These are phyloP conservation scores for Apophysomyces ossiformis DNA, from an alignment of 371 early-diverging fungal species.

Conservation along the genomic window DNA sequence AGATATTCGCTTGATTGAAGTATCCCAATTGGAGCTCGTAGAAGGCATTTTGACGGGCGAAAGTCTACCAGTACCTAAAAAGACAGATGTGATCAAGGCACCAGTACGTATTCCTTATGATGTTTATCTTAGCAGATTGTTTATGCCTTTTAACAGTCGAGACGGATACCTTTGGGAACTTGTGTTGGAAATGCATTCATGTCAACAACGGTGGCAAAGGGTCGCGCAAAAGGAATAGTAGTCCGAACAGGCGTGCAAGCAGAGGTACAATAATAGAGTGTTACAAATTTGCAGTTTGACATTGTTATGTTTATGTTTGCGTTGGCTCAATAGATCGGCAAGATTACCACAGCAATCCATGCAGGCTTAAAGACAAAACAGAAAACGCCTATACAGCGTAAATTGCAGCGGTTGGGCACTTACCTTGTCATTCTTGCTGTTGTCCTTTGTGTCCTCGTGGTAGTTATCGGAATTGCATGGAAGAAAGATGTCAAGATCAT, in stretches of 20 bases:
- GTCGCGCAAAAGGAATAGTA: slow-evolving; percentile 80
- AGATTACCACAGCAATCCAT: slow-evolving; percentile 87
- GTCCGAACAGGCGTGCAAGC: slow-evolving; percentile 81
- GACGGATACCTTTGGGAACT: slow-evolving; percentile 72
- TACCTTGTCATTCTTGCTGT: slow-evolving; percentile 81
- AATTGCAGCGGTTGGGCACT: slow-evolving; percentile 69
- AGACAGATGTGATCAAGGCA: slow-evolving; percentile 45
- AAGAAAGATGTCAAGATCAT: slow-evolving; percentile 48
- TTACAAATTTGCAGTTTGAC: not conserved
- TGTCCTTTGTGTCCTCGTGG: slow-evolving; percentile 80
- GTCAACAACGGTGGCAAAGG: slow-evolving; percentile 72
- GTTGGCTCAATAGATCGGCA: slow-evolving; percentile 67
- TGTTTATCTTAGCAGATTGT: slow-evolving; percentile 47
- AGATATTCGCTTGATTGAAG: slow-evolving; percentile 85
- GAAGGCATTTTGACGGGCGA: slow-evolving; percentile 91
- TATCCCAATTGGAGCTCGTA: slow-evolving; percentile 81
- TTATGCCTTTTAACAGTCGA: slow-evolving; percentile 32
- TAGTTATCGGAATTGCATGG: slow-evolving; percentile 81
- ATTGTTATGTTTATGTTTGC: too few relatives aligned
- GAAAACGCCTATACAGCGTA: slow-evolving; percentile 81
- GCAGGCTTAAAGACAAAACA: slow-evolving; percentile 64
- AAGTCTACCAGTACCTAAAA: slow-evolving; percentile 76
- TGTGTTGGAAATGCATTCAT: slow-evolving; percentile 77
- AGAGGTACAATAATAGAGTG: slow-evolving; percentile 64
- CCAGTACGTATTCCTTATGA: slow-evolving; percentile 27